These are phyloP conservation scores for Theobroma cacao DNA, from an alignment of 345 rosid genomes.

Conservation along the genomic window DNA sequence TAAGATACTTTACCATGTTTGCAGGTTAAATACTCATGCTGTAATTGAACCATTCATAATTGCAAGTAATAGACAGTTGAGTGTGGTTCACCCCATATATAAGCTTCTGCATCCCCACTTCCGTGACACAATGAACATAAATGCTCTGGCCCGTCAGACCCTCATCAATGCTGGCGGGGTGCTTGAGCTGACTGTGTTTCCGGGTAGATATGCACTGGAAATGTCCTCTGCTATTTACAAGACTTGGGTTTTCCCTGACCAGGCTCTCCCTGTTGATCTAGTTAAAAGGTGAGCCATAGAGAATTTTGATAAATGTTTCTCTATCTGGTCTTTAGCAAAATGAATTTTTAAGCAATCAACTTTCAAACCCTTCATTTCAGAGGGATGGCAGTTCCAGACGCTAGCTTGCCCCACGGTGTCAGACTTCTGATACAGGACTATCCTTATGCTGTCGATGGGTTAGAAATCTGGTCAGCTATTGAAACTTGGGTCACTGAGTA, in stretches of 20 bases:
- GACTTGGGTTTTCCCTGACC: slow-evolving; percentile 77
- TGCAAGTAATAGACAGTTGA: slow-evolving; percentile 76
- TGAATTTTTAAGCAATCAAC: not conserved
- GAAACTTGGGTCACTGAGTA: slow-evolving; percentile 79
- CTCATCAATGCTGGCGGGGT: slow-evolving; percentile 83
- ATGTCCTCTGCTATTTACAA: slow-evolving; percentile 68
- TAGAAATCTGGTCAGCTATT: slow-evolving; percentile 90
- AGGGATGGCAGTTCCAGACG: slow-evolving; percentile 69
- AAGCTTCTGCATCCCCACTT: slow-evolving; percentile 90
- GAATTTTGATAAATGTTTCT: not conserved
- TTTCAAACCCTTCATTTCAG: slow-evolving; percentile 32
- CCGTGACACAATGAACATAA: slow-evolving; percentile 88
- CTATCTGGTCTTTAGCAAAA: not conserved
- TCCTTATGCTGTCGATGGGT: slow-evolving; percentile 90
- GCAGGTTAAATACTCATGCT: slow-evolving; percentile 85
- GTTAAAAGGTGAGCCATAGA: slow-evolving; percentile 54
- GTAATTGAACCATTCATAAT: slow-evolving; percentile 85
- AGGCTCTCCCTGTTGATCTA: slow-evolving; percentile 78
- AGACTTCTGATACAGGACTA: slow-evolving; percentile 79
- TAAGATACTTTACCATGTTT: not conserved
- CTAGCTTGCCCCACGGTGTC: slow-evolving; percentile 48
- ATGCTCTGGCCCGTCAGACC: slow-evolving; percentile 77
- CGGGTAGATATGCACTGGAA: slow-evolving; percentile 74
- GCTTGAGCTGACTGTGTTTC: slow-evolving; percentile 75
- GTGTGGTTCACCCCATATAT: slow-evolving; percentile 81